These are phyloP conservation scores for Trichoderma afroharzianum DNA, from an alignment of 2,329 filamentous ascomycete species.

Conservation along the genomic window DNA sequence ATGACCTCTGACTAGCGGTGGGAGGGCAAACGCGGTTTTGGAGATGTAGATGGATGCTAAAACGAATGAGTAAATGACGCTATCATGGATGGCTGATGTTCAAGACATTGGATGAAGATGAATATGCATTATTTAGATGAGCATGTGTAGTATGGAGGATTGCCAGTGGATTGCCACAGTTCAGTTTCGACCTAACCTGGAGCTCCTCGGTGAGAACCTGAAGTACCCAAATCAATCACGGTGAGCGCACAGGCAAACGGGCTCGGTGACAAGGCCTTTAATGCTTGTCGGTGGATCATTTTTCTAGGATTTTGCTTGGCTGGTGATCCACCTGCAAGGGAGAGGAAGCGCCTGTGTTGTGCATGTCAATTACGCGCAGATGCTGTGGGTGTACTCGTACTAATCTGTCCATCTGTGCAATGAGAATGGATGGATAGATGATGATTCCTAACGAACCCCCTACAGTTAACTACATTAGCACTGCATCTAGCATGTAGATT, in stretches of 20 bases:
- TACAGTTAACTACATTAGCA: too few relatives aligned
- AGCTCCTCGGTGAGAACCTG: not conserved
- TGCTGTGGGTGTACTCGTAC: too few relatives aligned
- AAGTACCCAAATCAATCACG: not conserved
- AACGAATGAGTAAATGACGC: not conserved
- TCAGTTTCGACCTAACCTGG: not conserved
- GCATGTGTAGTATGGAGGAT: not conserved
- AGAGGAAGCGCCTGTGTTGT: not conserved
- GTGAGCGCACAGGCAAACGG: not conserved
- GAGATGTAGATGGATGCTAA: not conserved
- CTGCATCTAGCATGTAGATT: too few relatives aligned
- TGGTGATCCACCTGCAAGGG: not conserved
- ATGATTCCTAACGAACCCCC: too few relatives aligned
- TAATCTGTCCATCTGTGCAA: not conserved
- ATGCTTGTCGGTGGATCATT: not conserved
- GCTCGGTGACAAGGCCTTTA: not conserved
- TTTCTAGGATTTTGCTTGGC: not conserved
- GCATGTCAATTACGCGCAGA: not conserved
- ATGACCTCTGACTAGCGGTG: not conserved
- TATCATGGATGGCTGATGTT: not conserved
- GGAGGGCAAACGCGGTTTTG: not conserved
- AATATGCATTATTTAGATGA: not conserved
- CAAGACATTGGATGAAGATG: not conserved
- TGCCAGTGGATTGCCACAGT: not conserved
- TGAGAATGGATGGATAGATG: not conserved